Percentiles rank a stretch among this genome's conserved stretches.
Conservation (phyloP, 257 asterid genomes). For the Solanum peruvianum region DNA sequence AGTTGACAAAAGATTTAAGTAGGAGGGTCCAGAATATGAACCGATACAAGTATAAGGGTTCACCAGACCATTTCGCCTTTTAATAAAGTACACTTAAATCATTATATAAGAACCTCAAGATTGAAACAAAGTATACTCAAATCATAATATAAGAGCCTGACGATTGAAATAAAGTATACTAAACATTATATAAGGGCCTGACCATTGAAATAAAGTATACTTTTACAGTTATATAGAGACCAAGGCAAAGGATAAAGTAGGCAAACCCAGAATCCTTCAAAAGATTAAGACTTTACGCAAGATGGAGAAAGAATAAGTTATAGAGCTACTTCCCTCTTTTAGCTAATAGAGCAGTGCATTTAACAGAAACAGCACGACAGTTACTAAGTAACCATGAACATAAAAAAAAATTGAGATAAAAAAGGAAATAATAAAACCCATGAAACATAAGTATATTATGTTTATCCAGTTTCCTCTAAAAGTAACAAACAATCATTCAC, state of each 20-base stretch:
- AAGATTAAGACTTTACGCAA: background rate
- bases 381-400: background rate
- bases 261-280: background rate
- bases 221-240: background rate
- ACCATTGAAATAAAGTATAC: background rate
- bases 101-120: background rate
- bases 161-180: background rate
- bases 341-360: background rate
- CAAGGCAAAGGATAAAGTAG: background rate
- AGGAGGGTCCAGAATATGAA: too few relatives aligned
- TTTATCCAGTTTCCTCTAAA: background rate
- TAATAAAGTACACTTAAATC: background rate
- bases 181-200: background rate
- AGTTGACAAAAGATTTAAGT: too few relatives aligned
- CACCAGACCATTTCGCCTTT: too few relatives aligned
- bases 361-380: background rate
- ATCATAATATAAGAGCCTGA: background rate
- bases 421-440: background rate
- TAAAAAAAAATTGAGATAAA: background rate
- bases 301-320: background rate
- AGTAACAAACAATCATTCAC: background rate
- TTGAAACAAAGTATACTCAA: background rate
- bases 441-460: background rate
- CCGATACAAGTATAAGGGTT: too few relatives aligned
- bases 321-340: background rate